phyloP scores from a whole-genome alignment of 768 basidiomycete genomes.

The Agaricus sinodeliciosus region DNA sequence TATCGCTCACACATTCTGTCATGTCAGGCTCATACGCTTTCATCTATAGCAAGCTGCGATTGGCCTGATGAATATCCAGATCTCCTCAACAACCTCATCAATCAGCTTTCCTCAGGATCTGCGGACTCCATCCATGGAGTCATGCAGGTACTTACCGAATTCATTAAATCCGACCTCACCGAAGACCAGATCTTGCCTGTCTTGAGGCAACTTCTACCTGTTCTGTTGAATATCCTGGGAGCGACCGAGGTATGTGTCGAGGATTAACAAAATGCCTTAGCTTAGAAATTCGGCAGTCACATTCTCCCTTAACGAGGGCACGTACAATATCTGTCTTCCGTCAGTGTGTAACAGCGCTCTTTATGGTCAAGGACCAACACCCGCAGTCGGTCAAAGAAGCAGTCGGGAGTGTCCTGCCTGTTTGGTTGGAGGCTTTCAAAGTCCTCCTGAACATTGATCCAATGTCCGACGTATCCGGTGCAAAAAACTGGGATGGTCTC shows the following conservation, averaged over 20 bases:
- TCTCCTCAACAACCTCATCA: constrained; percentile 70
- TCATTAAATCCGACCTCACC: constrained; percentile 86
- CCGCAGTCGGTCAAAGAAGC: constrained; percentile 84
- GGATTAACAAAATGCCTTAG: not conserved
- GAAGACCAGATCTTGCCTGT: constrained; percentile 95
- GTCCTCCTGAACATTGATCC: constrained; percentile 65
- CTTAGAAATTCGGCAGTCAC: constrained; percentile 33
- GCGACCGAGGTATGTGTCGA: constrained; percentile 53
- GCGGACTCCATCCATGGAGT: constrained; percentile 85
- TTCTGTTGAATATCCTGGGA: constrained; percentile 75
- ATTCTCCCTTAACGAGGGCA: constrained; percentile 77
- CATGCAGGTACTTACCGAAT: constrained; percentile 94
- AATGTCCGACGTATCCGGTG: constrained; percentile 49
- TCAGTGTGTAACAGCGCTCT: constrained; percentile 83
- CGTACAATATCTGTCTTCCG: constrained; percentile 84
- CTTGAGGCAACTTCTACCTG: constrained; percentile 82
- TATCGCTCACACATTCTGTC: constrained; percentile 45
- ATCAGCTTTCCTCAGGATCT: constrained; percentile 66
- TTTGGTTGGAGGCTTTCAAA: constrained; percentile 90
- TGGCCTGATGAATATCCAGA: constrained; percentile 97
- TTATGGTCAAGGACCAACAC: constrained; percentile 93
- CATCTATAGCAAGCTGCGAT: constrained; percentile 84
- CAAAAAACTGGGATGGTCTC: constrained; percentile 74
- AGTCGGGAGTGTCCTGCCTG: constrained; percentile 69
- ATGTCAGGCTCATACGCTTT: constrained; percentile 20